Evolutionary conservation across 1,139 yeast species (phyloP), one percentile per base, ranked within the genome.

Genomic region (Candida buenavistaensis): DNA sequence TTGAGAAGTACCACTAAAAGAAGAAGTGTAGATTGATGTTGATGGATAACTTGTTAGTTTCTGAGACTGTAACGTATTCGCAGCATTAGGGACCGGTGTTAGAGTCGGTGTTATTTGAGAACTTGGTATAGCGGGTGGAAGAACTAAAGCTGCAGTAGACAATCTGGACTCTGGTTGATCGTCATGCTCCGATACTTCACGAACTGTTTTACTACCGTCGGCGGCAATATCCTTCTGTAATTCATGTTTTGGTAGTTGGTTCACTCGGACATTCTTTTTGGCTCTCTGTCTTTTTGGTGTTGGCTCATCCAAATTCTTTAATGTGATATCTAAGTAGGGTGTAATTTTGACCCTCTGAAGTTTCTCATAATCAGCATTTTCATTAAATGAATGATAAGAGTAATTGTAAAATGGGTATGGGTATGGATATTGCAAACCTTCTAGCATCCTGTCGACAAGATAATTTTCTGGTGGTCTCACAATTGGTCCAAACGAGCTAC

Each of bases 351-450:
- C 47, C 13, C 45, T 49, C 2, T 49, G 39, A 30, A 58, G 54
- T 39, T 68, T 69, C 15, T 49, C 52, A 9, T 51, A 48, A 9
- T 55, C 55, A 3, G 57, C 47, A 12, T 54, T 50, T 4, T 62
- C 55, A 31, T 64, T 58, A 31, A 64, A 55, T 6, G 68, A 55
- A 44, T 70, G 76, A 46, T 64, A 69, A 3, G 74, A 67, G 44
- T 59, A 70, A 37, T 69, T 69, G 47, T 70, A 70, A 40, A 69
- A 70, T 23, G 76, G 75, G 38, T 64, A 70, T 4, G 75, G 75
- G 40, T 64, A 69, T 10, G 75, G 74, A 39, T 65, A 70, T 40
- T 66, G 70, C 26, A 68, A 60, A 1, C 75, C 76, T 39, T 62
- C 64, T 23, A 64, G 54, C 65, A 70, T 58, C 15, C 59, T 52